phyloP scores from a whole-genome alignment of 2,329 filamentous ascomycete genomes.

The Exophiala mesophila region DNA sequence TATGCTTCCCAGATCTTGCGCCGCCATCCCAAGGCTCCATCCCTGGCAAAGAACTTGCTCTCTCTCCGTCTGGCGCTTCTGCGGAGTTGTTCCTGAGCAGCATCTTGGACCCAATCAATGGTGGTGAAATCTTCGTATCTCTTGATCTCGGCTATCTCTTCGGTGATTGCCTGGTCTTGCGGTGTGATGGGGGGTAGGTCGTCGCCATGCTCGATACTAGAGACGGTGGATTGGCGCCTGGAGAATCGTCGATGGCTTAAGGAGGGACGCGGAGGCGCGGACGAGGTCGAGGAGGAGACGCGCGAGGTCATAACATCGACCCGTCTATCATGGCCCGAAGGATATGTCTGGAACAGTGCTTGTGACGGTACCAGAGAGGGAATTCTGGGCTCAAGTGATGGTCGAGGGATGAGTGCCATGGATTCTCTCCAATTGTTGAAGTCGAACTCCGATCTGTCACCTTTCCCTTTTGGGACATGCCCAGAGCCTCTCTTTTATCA shows the following conservation, averaged over 20 bases:
- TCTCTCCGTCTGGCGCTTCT: slow-evolving; percentile 70
- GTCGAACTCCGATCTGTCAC: slow-evolving; percentile 2
- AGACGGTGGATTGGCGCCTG: slow-evolving; percentile 64
- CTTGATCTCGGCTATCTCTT: slow-evolving; percentile 97
- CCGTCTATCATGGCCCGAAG: slow-evolving; percentile 14
- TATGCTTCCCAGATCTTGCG: slow-evolving; percentile 79
- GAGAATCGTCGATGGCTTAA: slow-evolving; percentile 46
- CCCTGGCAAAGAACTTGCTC: slow-evolving; percentile 65
- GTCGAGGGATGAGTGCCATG: slow-evolving; percentile 1
- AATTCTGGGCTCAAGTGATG: background rate
- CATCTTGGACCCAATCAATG: slow-evolving; percentile 96
- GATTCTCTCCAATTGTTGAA: slow-evolving; percentile 1
- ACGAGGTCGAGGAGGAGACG: slow-evolving; percentile 47
- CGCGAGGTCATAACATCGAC: slow-evolving; percentile 47
- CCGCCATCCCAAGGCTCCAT: slow-evolving; percentile 70
- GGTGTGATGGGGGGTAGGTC: slow-evolving; percentile 46
- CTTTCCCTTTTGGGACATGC: slow-evolving; percentile 24
- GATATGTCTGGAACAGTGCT: background rate
- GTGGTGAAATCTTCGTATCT: slow-evolving; percentile 99
- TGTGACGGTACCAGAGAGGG: background rate
- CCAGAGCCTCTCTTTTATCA: slow-evolving; percentile 7
- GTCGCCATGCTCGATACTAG: slow-evolving; percentile 58
- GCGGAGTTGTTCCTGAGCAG: slow-evolving; percentile 79
- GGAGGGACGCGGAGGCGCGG: slow-evolving; percentile 48
- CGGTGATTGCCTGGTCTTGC: slow-evolving; percentile 69